Percentiles rank a stretch among this genome's conserved stretches.
Evolutionary conservation across 116 monocot genomes (phyloP).

Genomic region (Dioscorea cayenensis): DNA sequence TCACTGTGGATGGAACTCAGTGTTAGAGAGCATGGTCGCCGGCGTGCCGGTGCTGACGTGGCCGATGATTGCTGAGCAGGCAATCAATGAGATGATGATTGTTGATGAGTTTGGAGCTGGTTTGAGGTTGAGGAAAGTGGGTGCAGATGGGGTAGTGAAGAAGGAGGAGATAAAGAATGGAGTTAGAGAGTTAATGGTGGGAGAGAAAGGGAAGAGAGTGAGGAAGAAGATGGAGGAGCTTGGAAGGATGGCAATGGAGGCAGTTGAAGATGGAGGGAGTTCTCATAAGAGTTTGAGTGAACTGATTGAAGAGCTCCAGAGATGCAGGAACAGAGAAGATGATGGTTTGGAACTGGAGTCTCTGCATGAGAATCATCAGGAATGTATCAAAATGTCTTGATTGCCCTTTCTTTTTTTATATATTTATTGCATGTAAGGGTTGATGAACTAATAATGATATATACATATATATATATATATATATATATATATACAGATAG

Average conservation of each 20-base stretch:
- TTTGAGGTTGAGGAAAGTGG: conserved; percentile 8
- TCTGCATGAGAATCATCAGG: too few relatives aligned
- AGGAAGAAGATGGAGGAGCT: not conserved
- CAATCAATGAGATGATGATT: conserved; percentile 25
- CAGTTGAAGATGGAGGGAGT: not conserved
- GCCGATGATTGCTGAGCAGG: conserved; percentile 54
- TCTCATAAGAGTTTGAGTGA: not conserved
- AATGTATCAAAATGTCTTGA: too few relatives aligned
- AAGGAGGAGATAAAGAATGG: conserved; percentile 8
- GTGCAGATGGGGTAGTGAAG: conserved; percentile 14
- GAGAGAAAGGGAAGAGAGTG: not conserved
- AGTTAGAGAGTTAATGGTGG: conserved; percentile 7
- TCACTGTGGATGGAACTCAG: conserved; percentile 90
- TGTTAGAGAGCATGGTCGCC: conserved; percentile 35
- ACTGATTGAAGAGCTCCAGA: too few relatives aligned
- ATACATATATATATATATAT: too few relatives aligned
- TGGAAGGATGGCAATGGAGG: not conserved
- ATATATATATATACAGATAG: too few relatives aligned
- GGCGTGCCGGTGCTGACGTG: conserved; percentile 54
- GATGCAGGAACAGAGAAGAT: too few relatives aligned
- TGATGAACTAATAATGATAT: too few relatives aligned
- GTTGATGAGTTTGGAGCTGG: conserved; percentile 23
- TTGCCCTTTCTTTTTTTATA: too few relatives aligned
- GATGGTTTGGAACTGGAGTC: too few relatives aligned
- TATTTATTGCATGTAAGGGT: too few relatives aligned